Evolutionary conservation across 495 filamentous ascomycete species (phyloP).

Genomic region (Hypomontagnella submonticulosa): DNA sequence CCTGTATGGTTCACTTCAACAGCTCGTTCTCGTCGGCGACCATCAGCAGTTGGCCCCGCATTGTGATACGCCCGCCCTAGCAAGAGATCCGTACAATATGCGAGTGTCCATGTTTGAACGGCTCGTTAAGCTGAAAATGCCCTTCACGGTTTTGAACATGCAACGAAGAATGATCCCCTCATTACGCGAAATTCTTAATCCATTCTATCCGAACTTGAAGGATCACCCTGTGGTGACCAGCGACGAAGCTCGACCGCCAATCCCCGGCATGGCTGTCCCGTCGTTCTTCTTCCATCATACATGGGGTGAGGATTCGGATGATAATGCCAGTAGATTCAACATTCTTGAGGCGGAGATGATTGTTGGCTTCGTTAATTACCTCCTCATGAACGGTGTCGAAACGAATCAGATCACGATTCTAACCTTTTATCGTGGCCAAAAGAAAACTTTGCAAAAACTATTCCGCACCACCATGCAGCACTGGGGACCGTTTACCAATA

Average conservation of each 20-base stretch:
- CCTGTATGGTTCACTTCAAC: conserved; percentile 63
- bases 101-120: conserved; percentile 67
- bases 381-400: conserved; percentile 72
- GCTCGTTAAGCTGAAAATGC: conserved; percentile 74
- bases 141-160: conserved; percentile 68
- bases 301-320: conserved; percentile 73
- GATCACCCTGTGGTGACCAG: conserved; percentile 77
- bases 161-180: conserved; percentile 81
- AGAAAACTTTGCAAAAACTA: conserved; percentile 67
- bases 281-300: conserved; percentile 79
- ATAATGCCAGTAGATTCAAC: conserved; percentile 77
- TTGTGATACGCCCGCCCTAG: conserved; percentile 68
- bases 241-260: conserved; percentile 58
- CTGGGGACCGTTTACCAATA: conserved; percentile 64
- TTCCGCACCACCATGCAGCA: conserved; percentile 65
- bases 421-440: conserved; percentile 92
- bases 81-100: conserved; percentile 73
- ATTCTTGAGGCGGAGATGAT: conserved; percentile 82
- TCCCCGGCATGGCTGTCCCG: conserved; percentile 81
- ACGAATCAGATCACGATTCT: conserved; percentile 78
- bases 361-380: conserved; percentile 74
- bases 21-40: conserved; percentile 67
- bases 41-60: conserved; percentile 65
- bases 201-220: conserved; percentile 71
- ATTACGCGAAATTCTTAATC: conserved; percentile 69